Conservation (phyloP, 2,329 filamentous ascomycete genomes). For the Fusarium sp. region DNA sequence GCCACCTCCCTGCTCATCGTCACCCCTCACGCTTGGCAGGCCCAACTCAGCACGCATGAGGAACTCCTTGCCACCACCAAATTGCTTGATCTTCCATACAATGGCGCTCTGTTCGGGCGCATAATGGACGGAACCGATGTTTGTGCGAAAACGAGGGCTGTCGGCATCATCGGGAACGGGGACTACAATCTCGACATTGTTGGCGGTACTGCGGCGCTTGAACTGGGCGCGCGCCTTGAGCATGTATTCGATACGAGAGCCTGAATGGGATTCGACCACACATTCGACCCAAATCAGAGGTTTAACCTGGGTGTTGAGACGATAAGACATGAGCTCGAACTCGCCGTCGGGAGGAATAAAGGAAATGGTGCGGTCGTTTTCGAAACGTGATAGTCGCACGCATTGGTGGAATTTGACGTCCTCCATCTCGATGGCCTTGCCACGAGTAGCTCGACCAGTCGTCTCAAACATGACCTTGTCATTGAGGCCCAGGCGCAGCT, state of each 20-base stretch:
- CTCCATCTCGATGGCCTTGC: slow-evolving; percentile 99
- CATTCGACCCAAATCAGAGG: slow-evolving; percentile 99
- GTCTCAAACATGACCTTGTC: slow-evolving; percentile 99
- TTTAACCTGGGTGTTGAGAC: slow-evolving; percentile 97
- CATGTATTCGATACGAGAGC: slow-evolving; percentile 98
- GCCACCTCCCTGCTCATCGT: slow-evolving; percentile 93
- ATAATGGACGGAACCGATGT: slow-evolving; percentile 97
- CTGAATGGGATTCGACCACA: slow-evolving; percentile 94
- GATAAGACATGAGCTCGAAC: slow-evolving; percentile 99
- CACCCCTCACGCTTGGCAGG: slow-evolving; percentile 90
- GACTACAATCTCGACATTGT: slow-evolving; percentile 98
- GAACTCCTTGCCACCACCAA: slow-evolving; percentile 98
- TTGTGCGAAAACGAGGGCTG: slow-evolving; percentile 93
- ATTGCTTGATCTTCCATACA: slow-evolving; percentile 99
- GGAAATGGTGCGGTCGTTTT: slow-evolving; percentile 98
- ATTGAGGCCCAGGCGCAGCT: slow-evolving; percentile 91
- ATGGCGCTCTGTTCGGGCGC: slow-evolving; percentile 97
- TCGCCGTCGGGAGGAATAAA: slow-evolving; percentile 99
- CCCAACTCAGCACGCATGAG: slow-evolving; percentile 97
- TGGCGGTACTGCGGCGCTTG: slow-evolving; percentile 95
- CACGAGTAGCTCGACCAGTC: slow-evolving; percentile 89
- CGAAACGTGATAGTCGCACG: slow-evolving; percentile 92
- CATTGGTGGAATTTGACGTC: slow-evolving; percentile 99
- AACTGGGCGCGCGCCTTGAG: slow-evolving; percentile 98
- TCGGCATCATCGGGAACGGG: slow-evolving; percentile 98